Percentiles rank a stretch among this genome's conserved stretches.
Conservation (phyloP, 2,329 filamentous ascomycete species). For the Penicillium occitanis region DNA sequence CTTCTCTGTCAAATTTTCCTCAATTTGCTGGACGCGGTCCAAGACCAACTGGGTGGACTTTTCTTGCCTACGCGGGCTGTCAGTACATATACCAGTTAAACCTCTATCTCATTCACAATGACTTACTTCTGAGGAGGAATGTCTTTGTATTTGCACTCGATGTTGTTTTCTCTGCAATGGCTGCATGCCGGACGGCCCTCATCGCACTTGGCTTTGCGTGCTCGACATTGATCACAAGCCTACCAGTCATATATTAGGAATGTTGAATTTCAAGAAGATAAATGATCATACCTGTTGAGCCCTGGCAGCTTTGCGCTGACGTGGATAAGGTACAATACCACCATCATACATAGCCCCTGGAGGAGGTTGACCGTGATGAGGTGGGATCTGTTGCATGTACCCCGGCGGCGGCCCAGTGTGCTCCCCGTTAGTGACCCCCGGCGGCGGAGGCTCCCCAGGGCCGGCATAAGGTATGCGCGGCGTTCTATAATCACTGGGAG, state of each 20-base stretch:
- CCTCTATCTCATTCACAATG: background rate
- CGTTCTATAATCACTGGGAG: slow-evolving; percentile 30
- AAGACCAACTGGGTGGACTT: slow-evolving; percentile 41
- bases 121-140: slow-evolving; percentile 85
- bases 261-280: background rate
- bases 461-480: slow-evolving; percentile 34
- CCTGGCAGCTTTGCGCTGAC: slow-evolving; percentile 41
- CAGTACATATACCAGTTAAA: background rate
- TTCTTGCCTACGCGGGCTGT: slow-evolving; percentile 37
- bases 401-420: slow-evolving; percentile 30
- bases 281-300: slow-evolving; percentile 39
- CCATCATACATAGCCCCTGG: slow-evolving; percentile 35
- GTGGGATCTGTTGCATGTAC: slow-evolving; percentile 29
- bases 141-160: slow-evolving; percentile 84
- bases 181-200: slow-evolving; percentile 81
- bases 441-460: slow-evolving; percentile 30
- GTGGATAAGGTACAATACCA: slow-evolving; percentile 34
- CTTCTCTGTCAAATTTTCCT: background rate
- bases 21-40: slow-evolving; percentile 25
- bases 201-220: slow-evolving; percentile 88
- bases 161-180: slow-evolving; percentile 80
- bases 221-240: slow-evolving; percentile 88
- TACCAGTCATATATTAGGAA: background rate
- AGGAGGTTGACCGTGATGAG: slow-evolving; percentile 26
- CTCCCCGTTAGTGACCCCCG: slow-evolving; percentile 30